phyloP scores from a whole-genome alignment of 352 stramenopile species.

The Pythium sukuiense region DNA sequence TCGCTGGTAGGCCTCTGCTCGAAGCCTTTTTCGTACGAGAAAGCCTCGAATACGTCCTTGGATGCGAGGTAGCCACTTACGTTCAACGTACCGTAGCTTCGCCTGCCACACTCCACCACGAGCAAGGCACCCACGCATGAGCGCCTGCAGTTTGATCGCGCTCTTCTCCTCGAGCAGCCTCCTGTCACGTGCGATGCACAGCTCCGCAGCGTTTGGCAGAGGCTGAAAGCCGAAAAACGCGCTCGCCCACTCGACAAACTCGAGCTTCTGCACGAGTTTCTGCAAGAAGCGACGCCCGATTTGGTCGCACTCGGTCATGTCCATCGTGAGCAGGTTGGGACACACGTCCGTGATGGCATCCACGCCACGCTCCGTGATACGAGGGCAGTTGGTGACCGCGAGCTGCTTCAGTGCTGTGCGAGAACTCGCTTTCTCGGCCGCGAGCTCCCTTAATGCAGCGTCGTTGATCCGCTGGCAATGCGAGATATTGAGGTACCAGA shows the following conservation, averaged over 20 bases:
- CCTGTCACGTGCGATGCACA: constrained; percentile 63
- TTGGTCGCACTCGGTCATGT: constrained; percentile 75
- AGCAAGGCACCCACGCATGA: constrained; percentile 78
- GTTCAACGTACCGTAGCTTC: constrained; percentile 69
- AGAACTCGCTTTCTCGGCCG: constrained; percentile 17
- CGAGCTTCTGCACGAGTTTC: constrained; percentile 62
- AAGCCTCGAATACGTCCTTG: constrained; percentile 84
- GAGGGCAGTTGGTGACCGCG: constrained; percentile 62
- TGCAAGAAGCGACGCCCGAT: constrained; percentile 79
- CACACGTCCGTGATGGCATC: constrained; percentile 55
- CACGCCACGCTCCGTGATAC: constrained; percentile 76
- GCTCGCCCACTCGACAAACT: constrained; percentile 83
- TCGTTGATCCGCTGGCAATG: constrained; percentile 80
- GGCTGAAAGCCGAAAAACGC: constrained; percentile 87
- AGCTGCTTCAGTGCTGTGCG: constrained; percentile 39
- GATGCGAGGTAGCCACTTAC: constrained; percentile 63
- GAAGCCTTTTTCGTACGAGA: constrained; percentile 52
- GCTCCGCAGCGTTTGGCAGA: constrained; percentile 73
- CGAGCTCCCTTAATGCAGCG: constrained; percentile 51
- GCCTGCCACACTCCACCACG: constrained; percentile 71
- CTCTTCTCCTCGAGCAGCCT: constrained; percentile 43
- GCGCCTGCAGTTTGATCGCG: constrained; percentile 74
- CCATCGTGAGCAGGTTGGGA: constrained; percentile 80
- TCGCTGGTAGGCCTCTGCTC: constrained; percentile 28
- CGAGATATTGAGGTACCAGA: constrained; percentile 77